Evolutionary conservation across 768 basidiomycete species (phyloP).

Genomic region (Suillus luteus): DNA sequence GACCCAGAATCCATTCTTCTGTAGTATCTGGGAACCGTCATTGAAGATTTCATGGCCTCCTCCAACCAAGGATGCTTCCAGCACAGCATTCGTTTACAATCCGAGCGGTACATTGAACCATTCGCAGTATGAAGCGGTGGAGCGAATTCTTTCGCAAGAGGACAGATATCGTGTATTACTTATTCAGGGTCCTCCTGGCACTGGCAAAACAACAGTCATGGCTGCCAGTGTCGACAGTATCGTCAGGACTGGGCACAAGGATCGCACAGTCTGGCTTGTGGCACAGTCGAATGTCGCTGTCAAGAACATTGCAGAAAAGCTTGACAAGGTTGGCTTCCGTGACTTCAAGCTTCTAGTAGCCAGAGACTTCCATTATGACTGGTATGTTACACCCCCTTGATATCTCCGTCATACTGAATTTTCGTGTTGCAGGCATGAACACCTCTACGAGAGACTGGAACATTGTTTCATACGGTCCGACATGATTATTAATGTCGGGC

Average conservation of each 20-base stretch:
- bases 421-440: constrained; percentile 46
- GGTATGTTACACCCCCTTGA: constrained; percentile 32
- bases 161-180: constrained; percentile 26
- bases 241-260: constrained; percentile 9
- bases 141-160: constrained; percentile 30
- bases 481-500: constrained; percentile 27
- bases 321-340: constrained; percentile 33
- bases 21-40: constrained; percentile 30
- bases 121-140: constrained; percentile 33
- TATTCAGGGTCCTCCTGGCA: constrained; percentile 43
- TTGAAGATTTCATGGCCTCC: constrained; percentile 22
- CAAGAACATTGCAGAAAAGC: constrained; percentile 52
- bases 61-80: neutral
- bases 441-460: constrained; percentile 42
- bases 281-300: constrained; percentile 55
- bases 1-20: constrained; percentile 28
- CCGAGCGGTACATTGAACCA: constrained; percentile 20
- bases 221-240: constrained; percentile 36
- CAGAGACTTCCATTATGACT: constrained; percentile 47
- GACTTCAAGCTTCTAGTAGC: constrained; percentile 46
- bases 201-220: constrained; percentile 48
- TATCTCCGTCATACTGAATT: neutral
- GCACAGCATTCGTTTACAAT: neutral
- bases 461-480: constrained; percentile 41
- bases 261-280: constrained; percentile 38